Percentiles rank a stretch among this genome's conserved stretches.
Evolutionary conservation across 805 yeast genomes (phyloP).

Genomic region (Deakozyma indianensis): DNA sequence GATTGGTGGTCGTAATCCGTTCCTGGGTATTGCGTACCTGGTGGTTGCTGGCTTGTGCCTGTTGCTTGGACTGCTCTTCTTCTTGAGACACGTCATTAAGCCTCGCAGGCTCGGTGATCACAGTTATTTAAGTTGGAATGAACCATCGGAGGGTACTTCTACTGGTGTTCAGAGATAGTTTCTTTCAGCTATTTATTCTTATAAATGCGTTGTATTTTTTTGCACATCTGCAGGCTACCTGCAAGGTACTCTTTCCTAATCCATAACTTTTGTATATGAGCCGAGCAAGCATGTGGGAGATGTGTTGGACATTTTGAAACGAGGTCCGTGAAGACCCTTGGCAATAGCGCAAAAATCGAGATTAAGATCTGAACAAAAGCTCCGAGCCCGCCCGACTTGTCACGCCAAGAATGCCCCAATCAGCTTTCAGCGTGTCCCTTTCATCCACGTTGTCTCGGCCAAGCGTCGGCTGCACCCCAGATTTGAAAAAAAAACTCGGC

Average conservation of each 20-base stretch:
- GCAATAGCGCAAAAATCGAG: no score
- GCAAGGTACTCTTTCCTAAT: no score
- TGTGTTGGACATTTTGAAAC: no score
- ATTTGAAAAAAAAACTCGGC: background rate
- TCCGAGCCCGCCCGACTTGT: no score
- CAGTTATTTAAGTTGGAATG: conserved; percentile 40
- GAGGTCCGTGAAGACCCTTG: no score
- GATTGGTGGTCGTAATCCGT: conserved; percentile 78
- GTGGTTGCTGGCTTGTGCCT: conserved; percentile 70
- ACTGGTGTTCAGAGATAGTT: background rate
- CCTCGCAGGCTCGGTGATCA: conserved; percentile 84
- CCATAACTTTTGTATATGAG: no score
- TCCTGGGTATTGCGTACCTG: conserved; percentile 72
- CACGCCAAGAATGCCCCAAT: no score
- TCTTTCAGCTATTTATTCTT: background rate
- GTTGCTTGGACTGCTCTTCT: conserved; percentile 57
- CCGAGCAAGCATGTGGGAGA: no score
- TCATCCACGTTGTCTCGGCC: background rate
- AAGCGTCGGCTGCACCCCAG: conserved; percentile 1
- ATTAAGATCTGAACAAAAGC: no score
- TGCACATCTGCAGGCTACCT: no score
- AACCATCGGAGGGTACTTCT: conserved; percentile 3
- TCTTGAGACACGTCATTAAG: conserved; percentile 65
- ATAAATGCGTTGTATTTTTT: no score
- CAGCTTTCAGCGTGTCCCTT: no score